Conservation (phyloP, 2,329 filamentous ascomycete genomes). For the Trichoderma atrobrunneum region DNA sequence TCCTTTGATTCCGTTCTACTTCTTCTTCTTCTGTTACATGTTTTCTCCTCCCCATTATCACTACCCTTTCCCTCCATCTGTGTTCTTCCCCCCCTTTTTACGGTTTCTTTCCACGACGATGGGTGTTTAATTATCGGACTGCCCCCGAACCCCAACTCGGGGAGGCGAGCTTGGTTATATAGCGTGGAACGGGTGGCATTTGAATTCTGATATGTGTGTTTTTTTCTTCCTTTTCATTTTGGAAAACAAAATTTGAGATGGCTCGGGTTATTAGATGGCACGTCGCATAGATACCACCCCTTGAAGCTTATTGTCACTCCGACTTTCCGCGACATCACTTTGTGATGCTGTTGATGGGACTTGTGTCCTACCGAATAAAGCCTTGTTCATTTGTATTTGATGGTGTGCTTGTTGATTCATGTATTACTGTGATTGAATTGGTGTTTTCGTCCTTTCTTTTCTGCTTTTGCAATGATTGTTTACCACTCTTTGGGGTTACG, state of each 20-base stretch:
- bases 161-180: neutral
- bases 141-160: neutral
- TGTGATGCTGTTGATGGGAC: neutral
- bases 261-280: conserved; percentile 18
- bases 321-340: neutral
- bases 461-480: neutral
- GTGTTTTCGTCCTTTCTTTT: neutral
- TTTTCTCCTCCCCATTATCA: neutral
- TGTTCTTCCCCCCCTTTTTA: neutral
- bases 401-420: neutral
- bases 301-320: conserved; percentile 13
- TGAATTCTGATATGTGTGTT: neutral
- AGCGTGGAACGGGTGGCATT: conserved; percentile 2
- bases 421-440: neutral
- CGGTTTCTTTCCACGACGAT: neutral
- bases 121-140: neutral
- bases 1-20: neutral
- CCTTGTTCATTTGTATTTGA: neutral
- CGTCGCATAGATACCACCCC: conserved; percentile 18
- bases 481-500: too few species aligned
- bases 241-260: conserved; percentile 5
- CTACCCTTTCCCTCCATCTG: neutral
- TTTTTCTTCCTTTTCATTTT: neutral
- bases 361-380: conserved; percentile 4
- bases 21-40: neutral